Conservation (phyloP, 2,329 filamentous ascomycete genomes). For the Aspergillus texensis region DNA sequence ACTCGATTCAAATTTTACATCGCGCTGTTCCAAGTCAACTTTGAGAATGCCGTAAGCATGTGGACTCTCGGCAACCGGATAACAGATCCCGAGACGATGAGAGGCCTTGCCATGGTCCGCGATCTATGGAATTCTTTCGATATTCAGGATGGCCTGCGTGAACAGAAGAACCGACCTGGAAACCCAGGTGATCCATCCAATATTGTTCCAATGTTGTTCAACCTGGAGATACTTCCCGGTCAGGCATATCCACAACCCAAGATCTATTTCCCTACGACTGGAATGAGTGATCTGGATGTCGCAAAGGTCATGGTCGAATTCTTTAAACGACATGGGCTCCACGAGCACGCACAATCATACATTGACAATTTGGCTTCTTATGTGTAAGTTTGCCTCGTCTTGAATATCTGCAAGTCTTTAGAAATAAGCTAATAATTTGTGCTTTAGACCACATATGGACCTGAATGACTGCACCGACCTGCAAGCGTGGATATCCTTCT, state of each 20-base stretch:
- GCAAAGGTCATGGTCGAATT: conserved; percentile 8
- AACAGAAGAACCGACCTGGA: conserved; percentile 9
- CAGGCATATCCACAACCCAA: conserved; percentile 9
- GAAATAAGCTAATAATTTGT: neutral
- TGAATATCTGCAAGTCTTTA: too few relatives aligned
- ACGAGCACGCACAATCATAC: conserved; percentile 11
- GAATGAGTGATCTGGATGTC: conserved; percentile 13
- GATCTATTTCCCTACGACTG: conserved; percentile 17
- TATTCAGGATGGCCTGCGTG: conserved; percentile 16
- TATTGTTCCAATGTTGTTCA: conserved; percentile 13
- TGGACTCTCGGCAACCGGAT: conserved; percentile 25
- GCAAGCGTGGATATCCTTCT: neutral
- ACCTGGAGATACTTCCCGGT: conserved; percentile 11
- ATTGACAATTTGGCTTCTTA: conserved; percentile 13
- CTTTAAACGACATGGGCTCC: conserved; percentile 7
- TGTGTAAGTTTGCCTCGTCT: conserved; percentile 7
- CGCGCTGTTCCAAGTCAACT: conserved; percentile 15
- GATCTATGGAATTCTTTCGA: conserved; percentile 19
- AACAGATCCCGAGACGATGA: conserved; percentile 7
- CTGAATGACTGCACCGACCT: neutral
- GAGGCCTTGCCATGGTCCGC: conserved; percentile 17
- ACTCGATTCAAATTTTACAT: conserved; percentile 26
- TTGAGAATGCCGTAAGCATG: conserved; percentile 13
- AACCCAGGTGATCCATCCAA: conserved; percentile 11
- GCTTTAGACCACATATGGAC: neutral